Evolutionary conservation across 2,329 filamentous ascomycete species (phyloP), one percentile per base, ranked within the genome.

Genomic region (Pestalotiopsis sp.): DNA sequence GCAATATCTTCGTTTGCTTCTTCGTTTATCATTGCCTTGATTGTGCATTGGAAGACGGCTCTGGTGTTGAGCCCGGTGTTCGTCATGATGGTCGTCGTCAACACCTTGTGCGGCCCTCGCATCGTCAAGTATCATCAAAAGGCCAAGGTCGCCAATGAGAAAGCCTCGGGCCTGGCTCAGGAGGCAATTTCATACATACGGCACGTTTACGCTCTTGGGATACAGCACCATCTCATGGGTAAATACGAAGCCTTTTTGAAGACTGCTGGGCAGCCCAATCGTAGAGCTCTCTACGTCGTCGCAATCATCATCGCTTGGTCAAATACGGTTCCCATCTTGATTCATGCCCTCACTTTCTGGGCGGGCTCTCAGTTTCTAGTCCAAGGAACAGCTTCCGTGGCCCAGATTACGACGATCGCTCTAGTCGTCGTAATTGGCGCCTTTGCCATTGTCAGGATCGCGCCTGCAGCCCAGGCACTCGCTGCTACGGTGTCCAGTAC

Each of bases 361-460:
- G 61, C 31, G 13, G 70, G 71, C 2, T 68, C 66, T 5, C 38
- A 7, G 11, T 68, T 70, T 49, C 25, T 70, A 3, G 66, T 71
- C 12, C 31, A 60, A 13, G 69, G 67, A 4, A 65, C 64, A 20
- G 39, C 58, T 4, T 38, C 60, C 7, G 38, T 69, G 1, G 52
- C 31, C 3, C 27, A 63, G 11, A 20, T 73, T 7, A 85, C 95
- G 25, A 91, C 92, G 1, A 93, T 93, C 70, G 91, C 91, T 1
- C 84, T 92, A 38, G 90, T 88, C 45, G 92, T 94, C 68, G 84
- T 93, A 39, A 87, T 86, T 87, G 71, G 71, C 25, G 67, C 70
- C 11, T 72, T 67, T 11, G 67, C 66, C 2, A 31, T 72, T 36
- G 65, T 62, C 14, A 61, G 65, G 1, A 65, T 72, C 9, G 66